These are phyloP conservation scores for Cladosporium phlei DNA, from an alignment of 2,329 filamentous ascomycete genomes.

Conservation along the genomic window DNA sequence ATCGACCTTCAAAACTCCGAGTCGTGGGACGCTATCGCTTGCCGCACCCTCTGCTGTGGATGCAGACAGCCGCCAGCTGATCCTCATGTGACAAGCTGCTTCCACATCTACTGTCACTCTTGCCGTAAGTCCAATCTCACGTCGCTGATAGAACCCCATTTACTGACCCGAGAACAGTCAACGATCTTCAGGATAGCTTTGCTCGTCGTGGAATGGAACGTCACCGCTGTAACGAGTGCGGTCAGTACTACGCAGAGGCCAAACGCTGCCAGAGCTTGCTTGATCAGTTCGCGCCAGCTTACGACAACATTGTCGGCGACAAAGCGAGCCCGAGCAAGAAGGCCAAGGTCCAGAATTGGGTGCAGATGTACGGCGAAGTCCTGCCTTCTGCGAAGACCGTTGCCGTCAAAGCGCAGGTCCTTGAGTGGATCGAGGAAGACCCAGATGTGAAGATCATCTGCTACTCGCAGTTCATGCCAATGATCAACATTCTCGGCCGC, in stretches of 20 bases:
- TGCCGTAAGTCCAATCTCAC: too few species aligned
- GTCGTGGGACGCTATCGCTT: background rate
- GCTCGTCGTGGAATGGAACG: slow-evolving; percentile 21
- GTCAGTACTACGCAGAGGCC: slow-evolving; percentile 22
- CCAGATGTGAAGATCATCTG: slow-evolving; percentile 53
- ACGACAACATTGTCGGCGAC: background rate
- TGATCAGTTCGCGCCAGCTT: background rate
- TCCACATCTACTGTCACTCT: slow-evolving; percentile 51
- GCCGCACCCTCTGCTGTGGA: slow-evolving; percentile 36
- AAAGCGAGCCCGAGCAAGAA: slow-evolving; percentile 11
- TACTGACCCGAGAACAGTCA: too few species aligned
- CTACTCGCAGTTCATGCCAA: slow-evolving; percentile 55
- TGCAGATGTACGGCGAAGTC: slow-evolving; percentile 33
- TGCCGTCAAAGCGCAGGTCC: slow-evolving; percentile 42
- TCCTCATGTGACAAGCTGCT: slow-evolving; percentile 47
- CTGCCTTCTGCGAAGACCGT: slow-evolving; percentile 44
- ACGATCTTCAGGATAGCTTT: slow-evolving; percentile 27
- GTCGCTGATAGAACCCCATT: too few species aligned
- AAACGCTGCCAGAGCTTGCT: slow-evolving; percentile 18
- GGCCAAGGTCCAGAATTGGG: slow-evolving; percentile 35
- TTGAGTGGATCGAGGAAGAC: slow-evolving; percentile 43
- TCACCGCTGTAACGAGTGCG: slow-evolving; percentile 35
- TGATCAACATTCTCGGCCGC: slow-evolving; percentile 47
- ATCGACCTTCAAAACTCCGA: background rate
- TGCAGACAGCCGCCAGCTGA: slow-evolving; percentile 40